These are phyloP conservation scores for Pestalotiopsis sp. DNA, from an alignment of 2,329 filamentous ascomycete genomes.

Conservation along the genomic window DNA sequence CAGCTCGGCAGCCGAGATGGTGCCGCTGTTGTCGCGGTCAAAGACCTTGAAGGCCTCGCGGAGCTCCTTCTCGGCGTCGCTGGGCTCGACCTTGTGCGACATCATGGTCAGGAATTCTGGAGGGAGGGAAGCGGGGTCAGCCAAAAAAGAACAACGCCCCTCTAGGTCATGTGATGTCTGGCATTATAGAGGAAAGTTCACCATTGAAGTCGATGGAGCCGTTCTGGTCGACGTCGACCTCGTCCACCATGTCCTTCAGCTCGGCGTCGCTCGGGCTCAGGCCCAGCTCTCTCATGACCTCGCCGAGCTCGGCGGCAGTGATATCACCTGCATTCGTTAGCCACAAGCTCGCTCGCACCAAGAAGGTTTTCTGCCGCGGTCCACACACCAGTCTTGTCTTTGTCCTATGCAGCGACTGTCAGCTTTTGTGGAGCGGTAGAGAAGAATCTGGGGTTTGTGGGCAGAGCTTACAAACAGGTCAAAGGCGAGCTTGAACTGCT, in stretches of 20 bases:
- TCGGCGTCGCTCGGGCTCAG: constrained; percentile 3
- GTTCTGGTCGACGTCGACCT: constrained; percentile 6
- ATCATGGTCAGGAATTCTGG: constrained; percentile 6
- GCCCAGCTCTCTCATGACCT: constrained; percentile 1
- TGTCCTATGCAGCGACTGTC: neutral
- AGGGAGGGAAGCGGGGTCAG: neutral
- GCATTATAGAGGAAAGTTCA: neutral
- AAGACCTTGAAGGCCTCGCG: constrained; percentile 7
- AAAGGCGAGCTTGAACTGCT: constrained; percentile 1
- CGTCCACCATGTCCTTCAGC: constrained; percentile 3
- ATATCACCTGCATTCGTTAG: neutral
- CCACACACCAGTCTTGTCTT: neutral
- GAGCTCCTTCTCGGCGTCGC: constrained; percentile 1
- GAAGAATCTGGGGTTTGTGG: neutral
- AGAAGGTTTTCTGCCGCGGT: neutral
- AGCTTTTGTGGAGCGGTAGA: neutral
- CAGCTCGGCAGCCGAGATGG: constrained; percentile 2
- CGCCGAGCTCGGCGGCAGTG: neutral
- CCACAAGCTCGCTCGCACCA: neutral
- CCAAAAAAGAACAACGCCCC: neutral
- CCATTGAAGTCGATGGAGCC: constrained; percentile 5
- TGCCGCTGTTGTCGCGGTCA: constrained; percentile 5
- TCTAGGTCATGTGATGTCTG: neutral
- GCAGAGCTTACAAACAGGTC: constrained; percentile 1
- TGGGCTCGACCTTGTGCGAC: constrained; percentile 2